Percentiles rank a stretch among this genome's conserved stretches.
Conservation (phyloP, 2,329 filamentous ascomycete species). For the Cercospora berteroae region DNA sequence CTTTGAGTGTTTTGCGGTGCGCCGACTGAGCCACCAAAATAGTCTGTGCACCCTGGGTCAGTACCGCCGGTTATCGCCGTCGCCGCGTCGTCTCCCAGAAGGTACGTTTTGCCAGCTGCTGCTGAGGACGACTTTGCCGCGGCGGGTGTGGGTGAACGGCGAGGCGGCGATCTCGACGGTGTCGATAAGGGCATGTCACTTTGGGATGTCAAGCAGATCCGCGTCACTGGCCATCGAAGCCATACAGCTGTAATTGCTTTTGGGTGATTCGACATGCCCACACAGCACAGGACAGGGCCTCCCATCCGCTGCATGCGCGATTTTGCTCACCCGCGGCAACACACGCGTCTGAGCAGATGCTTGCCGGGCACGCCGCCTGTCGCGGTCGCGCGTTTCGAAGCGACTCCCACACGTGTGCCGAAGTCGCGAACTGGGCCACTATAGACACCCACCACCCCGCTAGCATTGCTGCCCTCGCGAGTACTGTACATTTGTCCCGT, state of each 20-base stretch:
- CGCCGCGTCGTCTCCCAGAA: not conserved
- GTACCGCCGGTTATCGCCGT: slow-evolving; percentile 8
- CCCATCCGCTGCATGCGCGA: not conserved
- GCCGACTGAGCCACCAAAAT: slow-evolving; percentile 9
- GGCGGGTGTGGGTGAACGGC: slow-evolving; percentile 3
- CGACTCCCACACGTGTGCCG: not conserved
- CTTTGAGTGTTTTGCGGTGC: slow-evolving; percentile 13
- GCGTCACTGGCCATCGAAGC: slow-evolving; percentile 7
- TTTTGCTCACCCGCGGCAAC: not conserved
- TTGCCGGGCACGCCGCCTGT: not conserved
- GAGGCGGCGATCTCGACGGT: slow-evolving; percentile 13
- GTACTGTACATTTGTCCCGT: not conserved
- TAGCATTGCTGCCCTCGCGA: not conserved
- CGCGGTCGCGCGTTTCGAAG: not conserved
- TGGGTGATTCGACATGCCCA: not conserved
- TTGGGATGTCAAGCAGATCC: slow-evolving; percentile 5
- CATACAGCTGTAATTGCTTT: slow-evolving; percentile 5
- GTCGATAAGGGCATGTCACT: slow-evolving; percentile 11
- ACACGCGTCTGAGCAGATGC: not conserved
- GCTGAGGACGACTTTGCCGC: not conserved
- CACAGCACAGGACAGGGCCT: not conserved
- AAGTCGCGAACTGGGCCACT: not conserved
- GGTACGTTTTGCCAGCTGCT: not conserved
- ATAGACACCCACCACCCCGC: not conserved
- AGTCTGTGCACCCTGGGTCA: slow-evolving; percentile 9